Conservation (phyloP, 306 rosid species). For the Echinosophora koreensis region DNA sequence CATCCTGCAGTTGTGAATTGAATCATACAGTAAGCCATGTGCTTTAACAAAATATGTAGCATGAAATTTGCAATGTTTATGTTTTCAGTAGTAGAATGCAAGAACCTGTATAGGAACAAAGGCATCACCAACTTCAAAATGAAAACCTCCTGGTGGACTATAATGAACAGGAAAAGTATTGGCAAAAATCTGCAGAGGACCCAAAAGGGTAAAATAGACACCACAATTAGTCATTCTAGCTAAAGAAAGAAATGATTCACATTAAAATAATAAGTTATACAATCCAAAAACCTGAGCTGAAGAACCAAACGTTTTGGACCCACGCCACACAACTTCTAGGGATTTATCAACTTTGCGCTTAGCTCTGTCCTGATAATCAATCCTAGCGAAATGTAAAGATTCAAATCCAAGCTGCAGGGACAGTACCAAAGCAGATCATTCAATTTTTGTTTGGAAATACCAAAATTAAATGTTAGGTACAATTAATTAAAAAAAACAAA, state of each 20-base stretch:
- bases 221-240: neutral
- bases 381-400: constrained; percentile 91
- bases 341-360: constrained; percentile 73
- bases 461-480: neutral
- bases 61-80: neutral
- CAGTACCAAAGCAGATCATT: constrained; percentile 12
- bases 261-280: constrained; percentile 19
- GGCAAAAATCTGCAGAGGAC: constrained; percentile 71
- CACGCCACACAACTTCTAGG: constrained; percentile 97
- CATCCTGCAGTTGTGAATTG: constrained; percentile 69
- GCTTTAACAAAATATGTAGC: constrained; percentile 27
- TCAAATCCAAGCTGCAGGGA: constrained; percentile 85
- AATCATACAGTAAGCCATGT: constrained; percentile 33
- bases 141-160: constrained; percentile 72
- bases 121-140: constrained; percentile 65
- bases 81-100: constrained; percentile 2
- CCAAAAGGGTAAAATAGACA: constrained; percentile 22
- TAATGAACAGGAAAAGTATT: constrained; percentile 83
- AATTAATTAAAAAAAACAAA: neutral
- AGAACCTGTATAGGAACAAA: constrained; percentile 73
- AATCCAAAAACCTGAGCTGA: constrained; percentile 71
- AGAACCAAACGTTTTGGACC: constrained; percentile 83
- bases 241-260: neutral
- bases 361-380: constrained; percentile 89
- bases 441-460: neutral